Evolutionary conservation across 2,329 filamentous ascomycete genomes (phyloP).

Genomic region (Didymella keratinophila): DNA sequence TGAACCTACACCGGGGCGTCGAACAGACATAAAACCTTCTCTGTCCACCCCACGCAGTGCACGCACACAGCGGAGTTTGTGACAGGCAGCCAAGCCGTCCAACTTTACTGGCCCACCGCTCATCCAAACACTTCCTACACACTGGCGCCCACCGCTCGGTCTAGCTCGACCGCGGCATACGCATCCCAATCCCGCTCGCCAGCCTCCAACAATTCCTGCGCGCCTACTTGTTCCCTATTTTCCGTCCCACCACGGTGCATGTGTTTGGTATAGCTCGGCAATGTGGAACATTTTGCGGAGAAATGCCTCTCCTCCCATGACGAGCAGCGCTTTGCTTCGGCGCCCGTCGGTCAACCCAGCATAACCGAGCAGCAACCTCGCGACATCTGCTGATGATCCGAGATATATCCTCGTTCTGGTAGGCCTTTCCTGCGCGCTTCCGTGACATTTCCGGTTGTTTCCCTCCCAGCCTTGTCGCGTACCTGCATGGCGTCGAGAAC

Average conservation of each 20-base stretch:
- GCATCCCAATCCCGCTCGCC: constrained; percentile 12
- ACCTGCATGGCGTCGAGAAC: constrained; percentile 22
- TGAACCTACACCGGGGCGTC: constrained; percentile 20
- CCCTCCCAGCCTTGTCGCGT: constrained; percentile 9
- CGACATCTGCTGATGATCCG: constrained; percentile 16
- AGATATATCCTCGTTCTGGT: constrained; percentile 15
- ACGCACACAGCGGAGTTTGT: constrained; percentile 13
- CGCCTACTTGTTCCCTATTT: constrained; percentile 11
- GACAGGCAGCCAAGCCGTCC: constrained; percentile 25
- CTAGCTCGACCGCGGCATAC: constrained; percentile 17
- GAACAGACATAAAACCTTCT: constrained; percentile 31
- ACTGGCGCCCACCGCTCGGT: constrained; percentile 20
- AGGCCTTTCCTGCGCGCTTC: constrained; percentile 1
- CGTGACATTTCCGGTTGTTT: constrained; percentile 7
- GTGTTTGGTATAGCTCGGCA: constrained; percentile 20
- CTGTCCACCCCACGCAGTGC: constrained; percentile 35
- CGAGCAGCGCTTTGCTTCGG: constrained; percentile 22
- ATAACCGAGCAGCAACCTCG: constrained; percentile 13
- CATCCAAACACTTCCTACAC: constrained; percentile 27
- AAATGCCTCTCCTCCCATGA: constrained; percentile 22
- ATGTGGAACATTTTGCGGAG: constrained; percentile 19
- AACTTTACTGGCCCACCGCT: constrained; percentile 23
- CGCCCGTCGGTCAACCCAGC: constrained; percentile 14
- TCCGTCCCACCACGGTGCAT: constrained; percentile 16
- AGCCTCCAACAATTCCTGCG: constrained; percentile 12